Base-by-base conservation (phyloP, 352 stramenopile species). In the Globisporangium parvum region DNA sequence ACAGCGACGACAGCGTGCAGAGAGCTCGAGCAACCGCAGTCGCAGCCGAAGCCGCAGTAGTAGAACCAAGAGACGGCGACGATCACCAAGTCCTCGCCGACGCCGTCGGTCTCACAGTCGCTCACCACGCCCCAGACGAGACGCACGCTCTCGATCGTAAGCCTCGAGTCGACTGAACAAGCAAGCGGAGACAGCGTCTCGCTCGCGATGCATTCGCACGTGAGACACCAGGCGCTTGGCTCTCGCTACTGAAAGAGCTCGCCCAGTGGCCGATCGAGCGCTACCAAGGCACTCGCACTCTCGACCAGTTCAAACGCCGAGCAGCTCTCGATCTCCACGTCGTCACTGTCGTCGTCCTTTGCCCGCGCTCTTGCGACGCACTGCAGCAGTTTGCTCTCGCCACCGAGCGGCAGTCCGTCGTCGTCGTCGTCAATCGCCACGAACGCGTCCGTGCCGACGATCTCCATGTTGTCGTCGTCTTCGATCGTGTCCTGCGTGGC, bases 301-400 rank as follows among this genome's bases (percentile, higher is more conserved):
- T 71, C 56, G 10, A 80, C 57, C 28, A 80, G 57, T 2, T 51
- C 23, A 28, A 66, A 56, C 3, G 74, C 80, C 9, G 69, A 71
- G 37, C 60, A 70, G 11, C 53, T 54, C 9, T 57, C 51, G 21
- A 79, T 55, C 1, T 71, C 56, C 21, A 33, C 41, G 24, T 21
- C 4, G 4, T n/a, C n/a, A n/a, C n/a, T n/a, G n/a, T 48, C 47
- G 41, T 33, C 49, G 8, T 53, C 39, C 15, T 45, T 20, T 6
- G 14, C 39, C 2, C 15, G 20, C 4, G 18, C 15, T 20, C 15
- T 20, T n/a, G 14, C 18, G 14, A 21, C 44, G 51, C 50, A 46
- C 20, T 31, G 23, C 28, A 75, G 24, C 5, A 75, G 51, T 39
- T 63, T 62, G 59, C 63, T 74, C 21, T 74, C 63, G 26, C 59